Percentiles rank a stretch among this genome's conserved stretches.
These are phyloP conservation scores for Sarcodon aspratus DNA, from an alignment of 768 basidiomycete genomes.

Conservation along the genomic window DNA sequence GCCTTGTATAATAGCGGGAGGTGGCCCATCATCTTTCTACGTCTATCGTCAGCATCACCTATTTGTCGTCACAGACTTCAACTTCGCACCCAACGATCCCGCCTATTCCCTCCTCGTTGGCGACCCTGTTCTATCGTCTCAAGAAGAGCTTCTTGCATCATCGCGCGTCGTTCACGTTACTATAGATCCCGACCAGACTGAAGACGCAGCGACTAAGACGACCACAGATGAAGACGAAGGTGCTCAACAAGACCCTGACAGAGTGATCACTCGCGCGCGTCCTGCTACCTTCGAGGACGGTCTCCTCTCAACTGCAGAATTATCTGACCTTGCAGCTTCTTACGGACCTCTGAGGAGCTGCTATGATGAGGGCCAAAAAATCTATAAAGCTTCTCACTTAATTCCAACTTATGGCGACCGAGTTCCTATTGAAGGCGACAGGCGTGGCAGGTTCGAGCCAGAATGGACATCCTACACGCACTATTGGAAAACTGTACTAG, in stretches of 20 bases:
- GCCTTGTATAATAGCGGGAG: constrained; percentile 81
- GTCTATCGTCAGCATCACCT: neutral
- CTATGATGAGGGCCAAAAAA: constrained; percentile 45
- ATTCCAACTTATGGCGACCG: constrained; percentile 41
- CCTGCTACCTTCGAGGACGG: constrained; percentile 49
- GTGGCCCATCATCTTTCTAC: constrained; percentile 22
- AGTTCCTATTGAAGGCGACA: constrained; percentile 22
- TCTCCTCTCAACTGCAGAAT: constrained; percentile 47
- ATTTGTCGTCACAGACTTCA: constrained; percentile 56
- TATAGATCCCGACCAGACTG: constrained; percentile 41
- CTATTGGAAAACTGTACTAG: constrained; percentile 75
- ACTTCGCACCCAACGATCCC: constrained; percentile 74
- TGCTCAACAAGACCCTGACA: constrained; percentile 48
- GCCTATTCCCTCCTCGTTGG: constrained; percentile 71
- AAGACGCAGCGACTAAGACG: constrained; percentile 7
- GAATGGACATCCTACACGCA: constrained; percentile 85
- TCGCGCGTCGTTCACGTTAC: constrained; percentile 70
- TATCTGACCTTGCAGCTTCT: constrained; percentile 35
- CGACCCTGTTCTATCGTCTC: constrained; percentile 40
- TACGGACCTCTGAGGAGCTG: constrained; percentile 41
- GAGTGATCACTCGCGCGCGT: constrained; percentile 66
- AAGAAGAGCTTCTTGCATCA: constrained; percentile 36
- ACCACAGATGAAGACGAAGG: constrained; percentile 22
- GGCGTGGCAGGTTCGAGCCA: constrained; percentile 59
- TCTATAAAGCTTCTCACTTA: constrained; percentile 7